phyloP scores from a whole-genome alignment of 352 stramenopile genomes.

The Phytophthora pini region DNA sequence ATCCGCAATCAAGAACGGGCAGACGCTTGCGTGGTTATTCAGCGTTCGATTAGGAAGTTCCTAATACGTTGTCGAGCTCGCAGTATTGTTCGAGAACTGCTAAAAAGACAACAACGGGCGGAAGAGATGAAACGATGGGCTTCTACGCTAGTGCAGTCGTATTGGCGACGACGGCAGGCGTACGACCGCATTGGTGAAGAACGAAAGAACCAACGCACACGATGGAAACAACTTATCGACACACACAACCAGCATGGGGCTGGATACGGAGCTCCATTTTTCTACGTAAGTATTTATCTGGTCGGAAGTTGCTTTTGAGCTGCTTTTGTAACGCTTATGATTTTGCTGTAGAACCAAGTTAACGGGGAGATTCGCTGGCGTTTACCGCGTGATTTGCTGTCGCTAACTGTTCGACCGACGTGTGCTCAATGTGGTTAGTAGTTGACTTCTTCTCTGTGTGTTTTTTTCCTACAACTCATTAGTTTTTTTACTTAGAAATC shows the following conservation, averaged over 20 bases:
- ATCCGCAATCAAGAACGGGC: slow-evolving; percentile 35
- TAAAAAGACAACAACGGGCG: slow-evolving; percentile 45
- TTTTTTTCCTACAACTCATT: not conserved
- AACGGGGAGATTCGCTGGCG: slow-evolving; percentile 92
- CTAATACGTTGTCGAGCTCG: slow-evolving; percentile 53
- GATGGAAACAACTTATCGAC: slow-evolving; percentile 94
- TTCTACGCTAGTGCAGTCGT: slow-evolving; percentile 68
- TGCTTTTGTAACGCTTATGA: not conserved
- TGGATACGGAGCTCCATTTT: slow-evolving; percentile 88
- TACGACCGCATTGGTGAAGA: slow-evolving; percentile 37
- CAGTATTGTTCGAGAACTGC: slow-evolving; percentile 53
- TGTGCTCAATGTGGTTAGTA: slow-evolving; percentile 91
- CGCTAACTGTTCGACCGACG: slow-evolving; percentile 65
- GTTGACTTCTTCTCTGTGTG: not conserved
- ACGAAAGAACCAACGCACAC: slow-evolving; percentile 50
- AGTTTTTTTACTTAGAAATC: slow-evolving; percentile 40
- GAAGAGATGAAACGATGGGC: slow-evolving; percentile 76
- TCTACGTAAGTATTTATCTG: slow-evolving; percentile 71
- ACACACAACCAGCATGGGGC: slow-evolving; percentile 75
- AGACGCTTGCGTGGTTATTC: slow-evolving; percentile 50
- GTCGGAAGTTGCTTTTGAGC: not conserved
- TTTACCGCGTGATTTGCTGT: slow-evolving; percentile 90
- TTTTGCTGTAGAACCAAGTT: slow-evolving; percentile 79
- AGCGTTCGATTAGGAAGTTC: slow-evolving; percentile 52
- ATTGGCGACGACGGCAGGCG: slow-evolving; percentile 64